A percentile compares a stretch with the other conserved stretches of the same genome.
phyloP scores from a whole-genome alignment of 2,329 filamentous ascomycete genomes.

The Emericellopsis cladophorae region DNA sequence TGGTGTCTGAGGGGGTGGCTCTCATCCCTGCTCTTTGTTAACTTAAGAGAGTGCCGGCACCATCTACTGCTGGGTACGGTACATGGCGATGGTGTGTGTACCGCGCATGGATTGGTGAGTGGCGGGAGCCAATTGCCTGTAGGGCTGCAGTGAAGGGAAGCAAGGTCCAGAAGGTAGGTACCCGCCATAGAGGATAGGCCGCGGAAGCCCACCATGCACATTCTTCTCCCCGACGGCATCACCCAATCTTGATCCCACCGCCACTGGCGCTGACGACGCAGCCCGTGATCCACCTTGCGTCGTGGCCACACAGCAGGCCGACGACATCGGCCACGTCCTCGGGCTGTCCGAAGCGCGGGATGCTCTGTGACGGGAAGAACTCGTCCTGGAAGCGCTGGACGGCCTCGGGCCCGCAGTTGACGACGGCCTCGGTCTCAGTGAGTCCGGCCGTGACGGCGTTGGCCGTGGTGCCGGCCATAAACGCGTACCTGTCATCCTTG shows the following conservation, averaged over 20 bases:
- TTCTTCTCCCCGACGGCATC: background rate
- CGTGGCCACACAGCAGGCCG: constrained; percentile 16
- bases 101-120: too few relatives aligned
- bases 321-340: constrained; percentile 22
- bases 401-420: constrained; percentile 16
- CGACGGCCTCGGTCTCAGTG: constrained; percentile 19
- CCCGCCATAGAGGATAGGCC: too few relatives aligned
- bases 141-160: too few relatives aligned
- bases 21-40: background rate
- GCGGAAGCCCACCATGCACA: too few relatives aligned
- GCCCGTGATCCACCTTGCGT: constrained; percentile 22
- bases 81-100: too few relatives aligned
- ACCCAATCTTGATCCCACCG: constrained; percentile 19
- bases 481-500: constrained; percentile 12
- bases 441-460: constrained; percentile 18
- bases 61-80: too few relatives aligned
- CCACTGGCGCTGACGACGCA: constrained; percentile 20
- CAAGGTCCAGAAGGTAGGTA: too few relatives aligned
- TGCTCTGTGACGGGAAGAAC: too few relatives aligned
- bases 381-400: too few relatives aligned
- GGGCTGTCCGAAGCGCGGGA: constrained; percentile 13
- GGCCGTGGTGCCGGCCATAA: constrained; percentile 19
- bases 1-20: background rate
- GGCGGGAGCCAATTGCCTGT: too few relatives aligned
- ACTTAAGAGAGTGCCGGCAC: background rate